Conservation (phyloP, 2,329 filamentous ascomycete species). For the Immersiporthe knoxdaviesiana region DNA sequence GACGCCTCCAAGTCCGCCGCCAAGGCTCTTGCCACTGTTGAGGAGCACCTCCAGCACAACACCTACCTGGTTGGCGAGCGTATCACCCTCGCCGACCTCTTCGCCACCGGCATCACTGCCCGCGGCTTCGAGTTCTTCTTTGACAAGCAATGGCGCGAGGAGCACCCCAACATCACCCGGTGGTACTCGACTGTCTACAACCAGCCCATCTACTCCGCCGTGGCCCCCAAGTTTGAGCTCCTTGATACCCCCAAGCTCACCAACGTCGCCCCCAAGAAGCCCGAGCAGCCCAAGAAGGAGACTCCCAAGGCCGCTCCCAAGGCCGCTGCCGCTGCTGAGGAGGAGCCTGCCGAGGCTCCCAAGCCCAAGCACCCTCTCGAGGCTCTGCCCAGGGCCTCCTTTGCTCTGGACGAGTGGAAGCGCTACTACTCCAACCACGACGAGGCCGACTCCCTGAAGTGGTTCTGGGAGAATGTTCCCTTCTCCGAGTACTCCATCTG, state of each 20-base stretch:
- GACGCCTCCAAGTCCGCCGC: slow-evolving; percentile 71
- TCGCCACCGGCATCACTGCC: slow-evolving; percentile 75
- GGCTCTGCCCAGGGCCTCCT: slow-evolving; percentile 74
- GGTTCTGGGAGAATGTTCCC: slow-evolving; percentile 97
- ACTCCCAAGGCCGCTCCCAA: slow-evolving; percentile 47
- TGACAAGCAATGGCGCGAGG: slow-evolving; percentile 82
- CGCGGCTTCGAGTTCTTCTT: slow-evolving; percentile 95
- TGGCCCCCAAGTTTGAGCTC: slow-evolving; percentile 75
- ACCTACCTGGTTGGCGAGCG: slow-evolving; percentile 98
- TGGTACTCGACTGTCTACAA: slow-evolving; percentile 96
- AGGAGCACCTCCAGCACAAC: slow-evolving; percentile 87
- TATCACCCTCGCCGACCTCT: slow-evolving; percentile 94
- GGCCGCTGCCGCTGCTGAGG: slow-evolving; percentile 47
- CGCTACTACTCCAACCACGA: slow-evolving; percentile 98
- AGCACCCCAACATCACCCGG: slow-evolving; percentile 84
- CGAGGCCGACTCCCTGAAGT: slow-evolving; percentile 82
- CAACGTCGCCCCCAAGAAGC: slow-evolving; percentile 76
- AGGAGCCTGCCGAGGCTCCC: slow-evolving; percentile 59
- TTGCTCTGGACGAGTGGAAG: slow-evolving; percentile 97
- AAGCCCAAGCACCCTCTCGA: slow-evolving; percentile 98
- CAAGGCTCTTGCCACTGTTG: slow-evolving; percentile 72
- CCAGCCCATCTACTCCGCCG: slow-evolving; percentile 86
- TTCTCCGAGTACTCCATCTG: slow-evolving; percentile 96
- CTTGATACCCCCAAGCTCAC: slow-evolving; percentile 79
- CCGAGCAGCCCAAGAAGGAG: slow-evolving; percentile 69